phyloP scores from a whole-genome alignment of 768 basidiomycete species.

The Macrolepiota dolichaula region DNA sequence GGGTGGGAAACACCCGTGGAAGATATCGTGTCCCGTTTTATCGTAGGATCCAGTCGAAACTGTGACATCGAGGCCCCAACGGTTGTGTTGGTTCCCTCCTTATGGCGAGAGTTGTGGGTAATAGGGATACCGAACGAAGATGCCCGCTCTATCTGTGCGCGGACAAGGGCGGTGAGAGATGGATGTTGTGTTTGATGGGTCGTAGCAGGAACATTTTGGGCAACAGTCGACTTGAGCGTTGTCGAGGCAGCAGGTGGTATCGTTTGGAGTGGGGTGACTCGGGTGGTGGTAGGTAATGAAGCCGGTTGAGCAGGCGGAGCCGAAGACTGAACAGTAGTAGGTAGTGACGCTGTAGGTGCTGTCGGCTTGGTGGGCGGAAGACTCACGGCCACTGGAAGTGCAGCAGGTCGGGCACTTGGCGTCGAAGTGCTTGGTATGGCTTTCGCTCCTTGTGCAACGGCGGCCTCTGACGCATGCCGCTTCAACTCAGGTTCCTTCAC shows the following conservation, averaged over 20 bases:
- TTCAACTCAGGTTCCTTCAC: conserved; percentile 17
- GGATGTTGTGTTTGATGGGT: neutral
- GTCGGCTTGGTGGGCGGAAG: neutral
- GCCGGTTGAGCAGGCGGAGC: neutral
- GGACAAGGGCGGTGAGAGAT: neutral
- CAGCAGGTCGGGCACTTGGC: neutral
- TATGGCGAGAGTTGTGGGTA: neutral
- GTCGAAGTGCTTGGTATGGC: neutral
- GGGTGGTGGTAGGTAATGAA: neutral
- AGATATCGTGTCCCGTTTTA: no score
- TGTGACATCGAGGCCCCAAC: neutral
- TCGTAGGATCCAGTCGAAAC: neutral
- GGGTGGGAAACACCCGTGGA: neutral
- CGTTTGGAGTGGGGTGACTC: neutral
- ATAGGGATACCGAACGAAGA: neutral
- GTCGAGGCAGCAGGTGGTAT: neutral
- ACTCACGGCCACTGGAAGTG: neutral
- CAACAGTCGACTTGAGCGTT: neutral
- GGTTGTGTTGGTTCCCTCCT: neutral
- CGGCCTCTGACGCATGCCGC: conserved; percentile 17
- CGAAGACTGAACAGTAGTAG: neutral
- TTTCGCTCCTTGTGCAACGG: neutral
- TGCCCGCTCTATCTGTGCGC: neutral
- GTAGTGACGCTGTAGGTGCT: neutral
- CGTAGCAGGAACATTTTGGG: neutral